A percentile compares a stretch with the other conserved stretches of the same genome.
Evolutionary conservation across 2,329 filamentous ascomycete genomes (phyloP).

Genomic region (Xylaria hypoxylon): DNA sequence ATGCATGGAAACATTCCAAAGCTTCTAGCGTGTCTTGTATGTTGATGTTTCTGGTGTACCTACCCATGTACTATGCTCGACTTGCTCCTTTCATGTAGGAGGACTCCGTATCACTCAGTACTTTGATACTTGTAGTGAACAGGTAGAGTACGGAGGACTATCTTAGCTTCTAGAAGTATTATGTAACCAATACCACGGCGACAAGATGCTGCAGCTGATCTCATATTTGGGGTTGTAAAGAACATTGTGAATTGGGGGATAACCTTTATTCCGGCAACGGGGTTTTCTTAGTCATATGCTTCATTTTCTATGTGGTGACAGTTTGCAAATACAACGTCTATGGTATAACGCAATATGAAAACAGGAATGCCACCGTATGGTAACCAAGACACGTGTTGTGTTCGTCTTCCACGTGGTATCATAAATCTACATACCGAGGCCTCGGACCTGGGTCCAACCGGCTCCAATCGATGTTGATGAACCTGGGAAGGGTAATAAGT

Average conservation of each 20-base stretch:
- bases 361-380: not conserved
- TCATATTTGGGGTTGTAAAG: not conserved
- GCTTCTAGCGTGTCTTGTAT: constrained; percentile 25
- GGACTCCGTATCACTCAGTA: not conserved
- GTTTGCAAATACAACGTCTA: not conserved
- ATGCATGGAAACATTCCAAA: constrained; percentile 24
- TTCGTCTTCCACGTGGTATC: constrained; percentile 28
- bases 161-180: not conserved
- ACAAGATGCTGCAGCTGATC: not conserved
- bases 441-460: constrained; percentile 14
- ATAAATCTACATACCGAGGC: constrained; percentile 15
- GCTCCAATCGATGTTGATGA: not conserved
- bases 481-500: not conserved
- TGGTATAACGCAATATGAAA: not conserved
- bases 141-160: too few relatives aligned
- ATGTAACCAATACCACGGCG: not conserved
- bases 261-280: not conserved
- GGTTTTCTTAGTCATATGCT: not conserved
- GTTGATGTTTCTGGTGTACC: not conserved
- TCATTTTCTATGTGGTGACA: not conserved
- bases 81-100: not conserved
- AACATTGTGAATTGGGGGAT: not conserved
- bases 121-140: not conserved
- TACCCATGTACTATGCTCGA: not conserved
- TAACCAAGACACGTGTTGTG: constrained; percentile 6